A percentile compares a stretch with the other conserved stretches of the same genome.
Evolutionary conservation across 2,329 filamentous ascomycete genomes (phyloP).

Genomic region (Calonectria hawksworthii): DNA sequence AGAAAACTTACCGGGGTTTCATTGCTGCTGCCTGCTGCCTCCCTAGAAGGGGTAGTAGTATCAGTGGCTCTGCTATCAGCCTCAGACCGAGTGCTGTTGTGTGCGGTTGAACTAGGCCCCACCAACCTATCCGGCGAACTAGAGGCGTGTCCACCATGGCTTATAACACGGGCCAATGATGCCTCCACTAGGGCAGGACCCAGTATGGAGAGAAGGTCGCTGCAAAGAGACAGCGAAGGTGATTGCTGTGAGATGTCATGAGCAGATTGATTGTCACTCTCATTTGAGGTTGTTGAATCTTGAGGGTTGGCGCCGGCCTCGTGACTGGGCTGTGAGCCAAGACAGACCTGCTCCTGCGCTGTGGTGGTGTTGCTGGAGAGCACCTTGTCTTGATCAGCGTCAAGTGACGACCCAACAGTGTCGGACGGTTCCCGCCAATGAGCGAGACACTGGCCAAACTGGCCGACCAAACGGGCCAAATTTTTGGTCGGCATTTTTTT

Average conservation of each 20-base stretch:
- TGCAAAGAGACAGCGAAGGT: background rate
- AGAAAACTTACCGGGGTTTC: background rate
- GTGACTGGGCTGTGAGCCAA: background rate
- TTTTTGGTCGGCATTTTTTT: background rate
- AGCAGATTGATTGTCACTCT: background rate
- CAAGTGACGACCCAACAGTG: background rate
- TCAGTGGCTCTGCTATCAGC: background rate
- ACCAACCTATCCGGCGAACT: background rate
- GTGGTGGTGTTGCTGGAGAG: background rate
- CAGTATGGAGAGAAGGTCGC: background rate
- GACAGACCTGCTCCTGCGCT: background rate
- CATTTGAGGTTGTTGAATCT: background rate
- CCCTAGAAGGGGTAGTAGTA: background rate
- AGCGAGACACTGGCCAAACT: conserved; percentile 3
- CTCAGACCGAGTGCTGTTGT: background rate
- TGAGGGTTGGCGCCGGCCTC: background rate
- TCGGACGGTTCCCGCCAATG: background rate
- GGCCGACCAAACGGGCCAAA: background rate
- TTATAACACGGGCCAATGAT: conserved; percentile 7
- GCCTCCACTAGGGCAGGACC: background rate
- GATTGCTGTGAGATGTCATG: background rate
- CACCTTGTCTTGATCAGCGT: background rate
- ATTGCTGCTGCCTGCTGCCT: background rate
- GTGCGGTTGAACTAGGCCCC: background rate
- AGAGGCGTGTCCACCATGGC: background rate